Evolutionary conservation across 148 eudicot species (phyloP), one percentile per base, ranked within the genome.

Genomic region (Rhododendron williamsianum): DNA sequence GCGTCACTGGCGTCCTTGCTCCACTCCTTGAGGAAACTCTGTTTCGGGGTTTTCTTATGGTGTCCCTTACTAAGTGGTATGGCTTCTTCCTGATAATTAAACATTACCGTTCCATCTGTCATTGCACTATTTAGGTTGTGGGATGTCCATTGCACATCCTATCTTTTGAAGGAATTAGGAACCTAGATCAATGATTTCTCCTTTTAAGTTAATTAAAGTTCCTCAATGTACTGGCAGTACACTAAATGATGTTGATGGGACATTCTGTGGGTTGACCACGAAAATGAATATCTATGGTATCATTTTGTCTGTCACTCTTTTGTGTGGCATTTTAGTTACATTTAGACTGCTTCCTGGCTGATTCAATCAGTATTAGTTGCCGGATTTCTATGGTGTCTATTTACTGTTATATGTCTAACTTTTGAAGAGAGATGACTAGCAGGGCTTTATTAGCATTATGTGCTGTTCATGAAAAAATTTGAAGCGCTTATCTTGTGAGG

Each of bases 21-120:
- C 98, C 99, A 5, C 81, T 97, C 85, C 94, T 97, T 69, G 99
- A 97, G 94, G 99, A 97, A 90, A 97, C 95, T 8, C 92, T 97
- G 83, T 97, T 97, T 87, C 92, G 98, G 83, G 99, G 99, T 72
- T 97, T 95, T 91, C 90, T 97, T 30, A 92, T 97, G 99, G 93
- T 91, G 58, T 90, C 98, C 80, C 92, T 97, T 58, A 95, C 99
- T 74, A 90, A 95, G 83, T 95, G 98, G 99, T 97, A 97, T 80
- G 76, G 21, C 84, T 76, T 77, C 52, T 80, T 18, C 30, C 25
- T 52, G 12, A 52, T 81, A 36, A 84, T 6, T 38, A 16, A 54
- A n/a, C 23, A 10, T 43, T 19, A 79, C 15, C 9, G 33, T 46
- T 49, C 76, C 76, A 27, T 79, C 67, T 48, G 12, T n/a, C 36